Evolutionary conservation across 768 basidiomycete species (phyloP).

Genomic region (Boletus vermiculosoides): DNA sequence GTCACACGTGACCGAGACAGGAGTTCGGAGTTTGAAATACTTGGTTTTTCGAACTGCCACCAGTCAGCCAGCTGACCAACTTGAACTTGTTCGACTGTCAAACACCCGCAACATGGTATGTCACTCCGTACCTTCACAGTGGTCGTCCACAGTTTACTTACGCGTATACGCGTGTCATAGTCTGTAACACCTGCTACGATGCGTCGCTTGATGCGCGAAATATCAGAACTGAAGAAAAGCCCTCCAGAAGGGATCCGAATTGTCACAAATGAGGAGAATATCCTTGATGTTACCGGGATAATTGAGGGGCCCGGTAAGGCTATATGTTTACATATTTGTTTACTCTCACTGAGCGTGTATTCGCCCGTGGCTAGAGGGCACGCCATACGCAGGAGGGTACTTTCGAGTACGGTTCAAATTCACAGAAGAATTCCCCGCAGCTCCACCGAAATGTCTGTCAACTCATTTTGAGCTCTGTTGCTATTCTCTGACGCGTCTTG

Average conservation of each 20-base stretch:
- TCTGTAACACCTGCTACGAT: conserved; percentile 55
- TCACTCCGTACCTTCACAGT: neutral
- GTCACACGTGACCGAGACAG: conserved; percentile 25
- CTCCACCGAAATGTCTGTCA: conserved; percentile 83
- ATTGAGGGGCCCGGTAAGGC: conserved; percentile 86
- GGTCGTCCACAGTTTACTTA: neutral
- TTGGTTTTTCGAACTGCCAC: conserved; percentile 25
- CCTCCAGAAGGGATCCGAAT: conserved; percentile 94
- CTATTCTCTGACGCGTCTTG: conserved; percentile 5
- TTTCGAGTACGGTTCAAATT: conserved; percentile 81
- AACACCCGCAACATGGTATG: conserved; percentile 24
- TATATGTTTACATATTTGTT: neutral
- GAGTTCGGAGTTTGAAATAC: conserved; percentile 28
- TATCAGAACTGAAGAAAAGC: conserved; percentile 71
- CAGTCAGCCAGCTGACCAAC: conserved; percentile 15
- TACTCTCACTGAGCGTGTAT: conserved; percentile 7
- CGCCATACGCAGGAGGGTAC: conserved; percentile 72
- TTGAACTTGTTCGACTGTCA: conserved; percentile 6
- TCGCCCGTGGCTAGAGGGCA: conserved; percentile 45
- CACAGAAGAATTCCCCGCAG: conserved; percentile 89
- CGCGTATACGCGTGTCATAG: conserved; percentile 21
- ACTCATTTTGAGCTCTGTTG: neutral
- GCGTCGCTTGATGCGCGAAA: conserved; percentile 86
- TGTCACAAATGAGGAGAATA: conserved; percentile 81
- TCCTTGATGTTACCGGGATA: conserved; percentile 82